Evolutionary conservation across 2,329 filamentous ascomycete genomes (phyloP).

Genomic region (Plenodomus lindquistii): DNA sequence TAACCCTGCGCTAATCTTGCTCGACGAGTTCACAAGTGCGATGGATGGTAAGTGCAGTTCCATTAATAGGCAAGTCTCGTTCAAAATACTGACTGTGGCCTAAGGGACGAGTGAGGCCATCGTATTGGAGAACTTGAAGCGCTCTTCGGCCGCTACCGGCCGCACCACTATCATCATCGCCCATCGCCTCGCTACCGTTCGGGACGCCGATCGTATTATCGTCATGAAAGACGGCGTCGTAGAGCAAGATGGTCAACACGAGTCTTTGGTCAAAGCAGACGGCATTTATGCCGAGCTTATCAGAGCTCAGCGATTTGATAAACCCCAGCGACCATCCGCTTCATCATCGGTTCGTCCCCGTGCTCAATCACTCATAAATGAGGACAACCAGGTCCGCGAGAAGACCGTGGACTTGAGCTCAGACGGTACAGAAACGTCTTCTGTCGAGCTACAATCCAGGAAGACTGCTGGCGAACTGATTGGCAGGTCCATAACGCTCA

Average conservation of each 20-base stretch:
- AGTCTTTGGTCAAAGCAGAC: slow-evolving; percentile 29
- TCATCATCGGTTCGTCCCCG: slow-evolving; percentile 27
- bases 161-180: slow-evolving; percentile 45
- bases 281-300: slow-evolving; percentile 40
- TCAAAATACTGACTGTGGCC: slow-evolving; percentile 46
- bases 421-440: not conserved
- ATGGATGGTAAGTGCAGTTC: slow-evolving; percentile 19
- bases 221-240: slow-evolving; percentile 41
- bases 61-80: not conserved
- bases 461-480: slow-evolving; percentile 25
- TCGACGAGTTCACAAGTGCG: slow-evolving; percentile 45
- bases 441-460: slow-evolving; percentile 3
- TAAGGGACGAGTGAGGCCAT: slow-evolving; percentile 43
- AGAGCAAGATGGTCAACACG: slow-evolving; percentile 38
- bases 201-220: slow-evolving; percentile 43
- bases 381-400: slow-evolving; percentile 2
- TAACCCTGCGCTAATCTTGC: slow-evolving; percentile 37
- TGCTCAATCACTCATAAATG: slow-evolving; percentile 15
- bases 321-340: slow-evolving; percentile 24
- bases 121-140: slow-evolving; percentile 37
- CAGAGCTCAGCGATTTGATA: slow-evolving; percentile 42
- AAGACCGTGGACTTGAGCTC: slow-evolving; percentile 4
- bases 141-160: slow-evolving; percentile 27
- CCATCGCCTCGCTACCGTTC: slow-evolving; percentile 43
- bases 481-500: slow-evolving; percentile 31